Percentiles rank a stretch among this genome's conserved stretches.
phyloP scores from a whole-genome alignment of 768 basidiomycete species.

The Mycena olivaceomarginata region DNA sequence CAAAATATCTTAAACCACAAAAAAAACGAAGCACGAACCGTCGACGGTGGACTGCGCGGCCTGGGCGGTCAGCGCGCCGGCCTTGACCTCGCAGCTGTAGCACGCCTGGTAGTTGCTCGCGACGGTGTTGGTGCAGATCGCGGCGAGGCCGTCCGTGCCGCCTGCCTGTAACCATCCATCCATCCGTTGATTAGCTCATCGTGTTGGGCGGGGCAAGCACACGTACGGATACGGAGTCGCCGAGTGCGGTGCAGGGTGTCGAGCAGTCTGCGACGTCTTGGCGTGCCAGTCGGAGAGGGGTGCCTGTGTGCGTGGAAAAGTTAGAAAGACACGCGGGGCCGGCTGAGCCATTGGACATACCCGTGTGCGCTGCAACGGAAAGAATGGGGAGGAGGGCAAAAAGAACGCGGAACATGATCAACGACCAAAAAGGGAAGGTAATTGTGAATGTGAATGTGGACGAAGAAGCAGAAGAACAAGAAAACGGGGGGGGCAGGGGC shows the following conservation, averaged over 20 bases:
- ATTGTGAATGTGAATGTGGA: background rate
- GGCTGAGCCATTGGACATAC: background rate
- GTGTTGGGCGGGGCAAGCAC: no score
- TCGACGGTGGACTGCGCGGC: slow-evolving; percentile 2
- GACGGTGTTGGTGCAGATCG: slow-evolving; percentile 24
- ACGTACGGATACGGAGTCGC: slow-evolving; percentile 4
- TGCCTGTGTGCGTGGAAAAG: background rate
- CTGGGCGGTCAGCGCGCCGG: background rate
- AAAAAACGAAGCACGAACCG: slow-evolving; percentile 4
- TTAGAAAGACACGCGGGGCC: background rate
- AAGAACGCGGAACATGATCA: slow-evolving; percentile 16
- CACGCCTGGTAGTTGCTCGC: slow-evolving; percentile 15
- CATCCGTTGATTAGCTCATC: background rate
- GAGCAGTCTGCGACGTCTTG: slow-evolving; percentile 7
- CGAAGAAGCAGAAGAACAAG: background rate
- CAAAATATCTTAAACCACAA: background rate
- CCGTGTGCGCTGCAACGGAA: slow-evolving; percentile 23
- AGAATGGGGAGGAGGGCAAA: slow-evolving; percentile 21
- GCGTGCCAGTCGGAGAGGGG: background rate
- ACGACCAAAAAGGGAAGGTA: background rate
- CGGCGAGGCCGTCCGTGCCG: background rate
- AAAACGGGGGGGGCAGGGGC: no score
- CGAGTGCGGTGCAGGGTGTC: slow-evolving; percentile 2
- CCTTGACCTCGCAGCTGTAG: slow-evolving; percentile 24
- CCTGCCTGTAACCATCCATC: background rate